Conservation (phyloP, 805 yeast species). For the Starmera dryadoides region DNA sequence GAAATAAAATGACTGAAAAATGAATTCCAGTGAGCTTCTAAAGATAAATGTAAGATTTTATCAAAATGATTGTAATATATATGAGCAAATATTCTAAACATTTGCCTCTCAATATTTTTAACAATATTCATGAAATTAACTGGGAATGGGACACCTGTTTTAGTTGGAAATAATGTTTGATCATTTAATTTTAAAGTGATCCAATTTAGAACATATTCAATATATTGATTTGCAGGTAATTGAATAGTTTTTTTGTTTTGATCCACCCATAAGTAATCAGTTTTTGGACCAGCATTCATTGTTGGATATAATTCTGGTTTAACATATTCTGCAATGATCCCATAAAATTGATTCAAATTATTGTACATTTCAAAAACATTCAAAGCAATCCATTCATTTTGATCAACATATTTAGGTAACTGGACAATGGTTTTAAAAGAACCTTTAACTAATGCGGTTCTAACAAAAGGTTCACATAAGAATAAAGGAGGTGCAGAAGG, state of each 20-base stretch:
- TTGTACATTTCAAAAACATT: conserved; percentile 86
- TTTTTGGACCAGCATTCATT: conserved; percentile 93
- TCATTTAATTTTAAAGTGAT: conserved; percentile 82
- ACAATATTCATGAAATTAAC: conserved; percentile 76
- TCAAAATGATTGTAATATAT: conserved; percentile 93
- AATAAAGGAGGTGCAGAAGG: conserved; percentile 39
- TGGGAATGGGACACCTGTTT: conserved; percentile 83
- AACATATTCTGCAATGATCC: conserved; percentile 84
- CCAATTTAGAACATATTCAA: conserved; percentile 89
- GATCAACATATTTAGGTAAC: conserved; percentile 89
- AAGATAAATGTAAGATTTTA: conserved; percentile 78
- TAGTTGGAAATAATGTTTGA: conserved; percentile 86
- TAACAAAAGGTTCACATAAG: conserved; percentile 86
- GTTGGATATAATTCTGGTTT: conserved; percentile 86
- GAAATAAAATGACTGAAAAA: conserved; percentile 92
- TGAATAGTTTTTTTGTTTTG: conserved; percentile 72
- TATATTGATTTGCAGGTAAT: conserved; percentile 88
- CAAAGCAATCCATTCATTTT: conserved; percentile 92
- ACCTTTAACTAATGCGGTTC: conserved; percentile 93
- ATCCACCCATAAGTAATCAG: conserved; percentile 89
- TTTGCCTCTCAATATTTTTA: conserved; percentile 81
- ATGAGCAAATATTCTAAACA: conserved; percentile 94
- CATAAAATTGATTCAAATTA: conserved; percentile 81
- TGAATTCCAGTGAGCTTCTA: conserved; percentile 98
- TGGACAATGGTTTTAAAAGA: conserved; percentile 94